Evolutionary conservation across 208 protist genomes (phyloP), one percentile per base, ranked within the genome.

Genomic region (Acanthamoeba sp.): DNA sequence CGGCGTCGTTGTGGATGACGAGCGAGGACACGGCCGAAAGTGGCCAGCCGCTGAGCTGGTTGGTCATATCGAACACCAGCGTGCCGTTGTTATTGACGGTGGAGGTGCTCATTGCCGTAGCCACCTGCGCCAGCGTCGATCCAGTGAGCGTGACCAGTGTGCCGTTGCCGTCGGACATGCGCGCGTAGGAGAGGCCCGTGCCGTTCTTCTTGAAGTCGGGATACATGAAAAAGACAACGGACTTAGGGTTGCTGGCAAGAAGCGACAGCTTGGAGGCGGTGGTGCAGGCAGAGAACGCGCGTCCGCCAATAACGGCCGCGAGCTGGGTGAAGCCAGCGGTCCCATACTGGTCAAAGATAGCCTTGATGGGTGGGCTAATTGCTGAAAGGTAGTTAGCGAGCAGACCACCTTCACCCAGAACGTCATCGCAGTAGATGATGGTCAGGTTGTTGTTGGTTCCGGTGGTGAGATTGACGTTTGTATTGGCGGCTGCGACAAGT

Each of bases 401-500:
- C 5, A 82, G 36, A 10, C 24, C 38, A 36, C 71, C 71, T 27
- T 82, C 38, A 6, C 71, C 71, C 24, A 50, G 2, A 14, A 45
- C 20, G 71, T 82, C 71, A 48, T 82, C 22, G 40, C 71, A 82
- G 38, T 50, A 48, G 38, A 82, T n/a, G 20, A 82, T 45, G 71
- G 40, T 50, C 62, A 36, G 55, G 5, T 62, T 0, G 2, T 50
- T 45, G 5, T 62, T 0, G 2, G n/a, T 45, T 0, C 66, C 32
- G 24, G 2, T 24, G 2, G 71, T 5, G 1, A 82, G 40, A 9
- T 9, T 24, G 20, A 48, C 10, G 36, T 29, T 24, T 16, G 71
- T 34, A 36, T 82, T 82, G 71, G 24, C 20, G 20, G 71, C 40
- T 1, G 71, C 71, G 38, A 82, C 0, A 3, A 20, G 20, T 5